A percentile compares a stretch with the other conserved stretches of the same genome.
Conservation (phyloP, 495 filamentous ascomycete species). For the Hypoxylon rickii region DNA sequence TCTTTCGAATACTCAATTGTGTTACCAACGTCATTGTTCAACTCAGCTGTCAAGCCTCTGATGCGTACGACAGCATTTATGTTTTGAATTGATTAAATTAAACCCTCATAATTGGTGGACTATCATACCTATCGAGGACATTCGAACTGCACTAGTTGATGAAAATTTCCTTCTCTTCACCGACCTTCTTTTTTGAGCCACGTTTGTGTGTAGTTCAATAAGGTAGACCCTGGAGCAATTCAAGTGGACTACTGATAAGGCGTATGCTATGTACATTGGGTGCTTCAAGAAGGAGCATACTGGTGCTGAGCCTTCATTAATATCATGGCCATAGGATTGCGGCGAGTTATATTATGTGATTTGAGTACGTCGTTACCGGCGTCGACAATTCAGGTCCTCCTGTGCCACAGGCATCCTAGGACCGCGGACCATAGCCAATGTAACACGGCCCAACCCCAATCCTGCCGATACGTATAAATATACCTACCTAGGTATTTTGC, state of each 20-base stretch:
- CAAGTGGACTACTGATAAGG: slow-evolving; percentile 7
- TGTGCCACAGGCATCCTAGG: background rate
- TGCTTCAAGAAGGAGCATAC: too few relatives aligned
- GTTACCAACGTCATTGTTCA: background rate
- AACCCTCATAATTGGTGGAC: slow-evolving; percentile 16
- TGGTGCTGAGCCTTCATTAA: too few relatives aligned
- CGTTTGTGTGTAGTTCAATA: slow-evolving; percentile 1
- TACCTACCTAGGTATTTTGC: too few relatives aligned
- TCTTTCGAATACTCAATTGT: too few relatives aligned
- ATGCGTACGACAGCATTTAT: too few relatives aligned
- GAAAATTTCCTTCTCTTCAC: slow-evolving; percentile 2
- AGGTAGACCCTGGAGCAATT: slow-evolving; percentile 1
- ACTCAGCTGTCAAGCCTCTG: too few relatives aligned
- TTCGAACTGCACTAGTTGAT: background rate
- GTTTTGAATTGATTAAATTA: background rate
- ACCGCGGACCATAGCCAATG: slow-evolving; percentile 1
- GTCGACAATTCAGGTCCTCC: background rate
- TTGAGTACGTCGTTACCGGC: background rate
- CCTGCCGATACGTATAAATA: background rate
- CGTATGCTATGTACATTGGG: slow-evolving; percentile 1
- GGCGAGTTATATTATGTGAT: background rate
- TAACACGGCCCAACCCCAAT: background rate
- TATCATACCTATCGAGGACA: background rate
- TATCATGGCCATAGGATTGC: too few relatives aligned
- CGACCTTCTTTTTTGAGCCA: slow-evolving; percentile 31